Evolutionary conservation across 305 asterid genomes (phyloP).

Genomic region (Ajuga reptans): DNA sequence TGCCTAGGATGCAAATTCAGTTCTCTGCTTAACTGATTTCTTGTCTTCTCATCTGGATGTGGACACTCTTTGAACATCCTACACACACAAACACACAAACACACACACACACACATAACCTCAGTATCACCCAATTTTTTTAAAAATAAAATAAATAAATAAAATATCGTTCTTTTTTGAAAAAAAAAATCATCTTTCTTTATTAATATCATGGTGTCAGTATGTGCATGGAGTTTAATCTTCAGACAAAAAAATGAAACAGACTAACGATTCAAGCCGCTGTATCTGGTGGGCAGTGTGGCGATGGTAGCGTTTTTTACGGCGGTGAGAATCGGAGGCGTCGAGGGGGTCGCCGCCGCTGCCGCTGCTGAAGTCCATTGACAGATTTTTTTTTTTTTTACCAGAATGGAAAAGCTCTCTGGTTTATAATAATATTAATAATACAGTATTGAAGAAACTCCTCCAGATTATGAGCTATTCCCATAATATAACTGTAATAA

Average conservation of each 20-base stretch:
- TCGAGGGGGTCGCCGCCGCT: slow-evolving; percentile 46
- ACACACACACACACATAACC: slow-evolving; percentile 1
- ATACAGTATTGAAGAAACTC: slow-evolving; percentile 27
- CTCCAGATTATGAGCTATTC: slow-evolving; percentile 38
- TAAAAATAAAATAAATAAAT: too few relatives aligned
- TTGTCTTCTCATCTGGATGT: slow-evolving; percentile 92
- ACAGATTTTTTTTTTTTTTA: background rate
- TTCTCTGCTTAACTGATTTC: slow-evolving; percentile 76
- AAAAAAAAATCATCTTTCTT: background rate
- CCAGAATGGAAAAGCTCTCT: background rate
- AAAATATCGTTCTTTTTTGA: background rate
- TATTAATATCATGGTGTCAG: background rate
- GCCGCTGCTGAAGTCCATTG: slow-evolving; percentile 59
- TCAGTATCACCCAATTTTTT: background rate
- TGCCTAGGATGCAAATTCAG: slow-evolving; percentile 76
- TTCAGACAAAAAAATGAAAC: background rate
- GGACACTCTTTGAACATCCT: slow-evolving; percentile 81
- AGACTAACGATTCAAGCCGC: slow-evolving; percentile 67
- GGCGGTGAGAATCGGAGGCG: slow-evolving; percentile 44
- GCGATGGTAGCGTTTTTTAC: slow-evolving; percentile 73
- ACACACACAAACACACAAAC: slow-evolving; percentile 4
- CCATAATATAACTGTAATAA: slow-evolving; percentile 40
- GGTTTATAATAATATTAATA: background rate
- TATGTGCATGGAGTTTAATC: slow-evolving; percentile 30
- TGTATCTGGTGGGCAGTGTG: slow-evolving; percentile 90